Base-by-base conservation (phyloP, 2,329 filamentous ascomycete species). In the Neurospora sp. region DNA sequence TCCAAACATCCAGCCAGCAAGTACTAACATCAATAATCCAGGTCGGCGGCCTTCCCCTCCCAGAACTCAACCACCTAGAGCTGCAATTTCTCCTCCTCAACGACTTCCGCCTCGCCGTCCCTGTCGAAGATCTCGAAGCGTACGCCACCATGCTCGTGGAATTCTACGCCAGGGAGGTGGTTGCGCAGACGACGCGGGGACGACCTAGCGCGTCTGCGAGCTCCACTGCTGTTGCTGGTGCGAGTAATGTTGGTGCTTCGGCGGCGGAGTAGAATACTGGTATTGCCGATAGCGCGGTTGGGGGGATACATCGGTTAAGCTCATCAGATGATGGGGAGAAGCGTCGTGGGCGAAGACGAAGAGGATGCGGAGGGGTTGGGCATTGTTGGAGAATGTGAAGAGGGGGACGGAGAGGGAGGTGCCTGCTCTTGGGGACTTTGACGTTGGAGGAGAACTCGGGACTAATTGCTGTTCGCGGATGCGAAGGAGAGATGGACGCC, bases 111-210 rank as follows among this genome's bases (percentile, higher is more conserved):
- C 89, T 99, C 17, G 93, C 93, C 2, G 91, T 99, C 10, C 91
- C 95, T 0, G 91, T 98, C 15, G 96, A 98, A 81, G 95, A 98
- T 77, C 87, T 99, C 71, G 96, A 99, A 80, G 93, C 93, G 0
- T 99, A 99, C 76, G 96, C 93, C 5, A 99, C 96, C 0, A 98
- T 98, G 95, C 85, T 99, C 13, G 96, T 99, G 17, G 95, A 98
- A 77, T 99, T 98, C 77, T 99, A 98, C 77, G 95, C 93, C 0
- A 87, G 95, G 69, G 96, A 99, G 79, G 90, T 97, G 17, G 87
- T 97, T 36, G 80, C 79, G 6, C 80, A 81, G 70, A 77, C 77
- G 17, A 74, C 75, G 7, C 28, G 69, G 2, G 52, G 23, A 67
- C 13, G 62, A 13, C 6, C 67, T 33, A 33, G 52, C 15, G 13